A percentile compares a stretch with the other conserved stretches of the same genome.
Evolutionary conservation across 768 basidiomycete genomes (phyloP).

Genomic region (Tremella yokohamensis): DNA sequence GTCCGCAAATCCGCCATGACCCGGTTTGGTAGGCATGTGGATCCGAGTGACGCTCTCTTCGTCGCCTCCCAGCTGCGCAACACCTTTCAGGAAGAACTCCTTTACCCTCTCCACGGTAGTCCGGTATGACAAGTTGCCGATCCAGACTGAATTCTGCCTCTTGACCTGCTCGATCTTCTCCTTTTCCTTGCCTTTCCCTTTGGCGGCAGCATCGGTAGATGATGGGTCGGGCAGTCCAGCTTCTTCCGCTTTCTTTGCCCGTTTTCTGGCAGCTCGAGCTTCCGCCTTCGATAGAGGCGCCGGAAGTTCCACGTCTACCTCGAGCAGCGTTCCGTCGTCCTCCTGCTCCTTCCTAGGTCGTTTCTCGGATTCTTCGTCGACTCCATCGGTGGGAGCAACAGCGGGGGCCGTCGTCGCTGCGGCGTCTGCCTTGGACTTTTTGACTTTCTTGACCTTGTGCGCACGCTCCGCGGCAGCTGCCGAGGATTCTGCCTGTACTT

Average conservation of each 20-base stretch:
- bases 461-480: no score
- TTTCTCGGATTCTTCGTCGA: conserved; percentile 11
- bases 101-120: conserved; percentile 72
- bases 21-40: conserved; percentile 74
- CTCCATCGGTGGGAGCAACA: conserved; percentile 4
- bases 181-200: conserved; percentile 25
- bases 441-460: background rate
- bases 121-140: conserved; percentile 88
- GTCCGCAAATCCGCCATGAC: conserved; percentile 44
- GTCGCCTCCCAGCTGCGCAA: conserved; percentile 26
- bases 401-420: background rate
- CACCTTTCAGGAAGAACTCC: conserved; percentile 36
- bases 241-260: conserved; percentile 26
- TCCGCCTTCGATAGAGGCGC: conserved; percentile 48
- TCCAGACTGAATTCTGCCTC: conserved; percentile 87
- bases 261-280: conserved; percentile 41
- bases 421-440: background rate
- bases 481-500: no score
- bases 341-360: conserved; percentile 12
- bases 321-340: conserved; percentile 31
- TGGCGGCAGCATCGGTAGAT: background rate
- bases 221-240: background rate
- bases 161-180: conserved; percentile 53
- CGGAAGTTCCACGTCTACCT: conserved; percentile 46
- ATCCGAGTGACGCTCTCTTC: conserved; percentile 42